Evolutionary conservation across 2,329 filamentous ascomycete species (phyloP).

Genomic region (Dactylellina haptotyla): DNA sequence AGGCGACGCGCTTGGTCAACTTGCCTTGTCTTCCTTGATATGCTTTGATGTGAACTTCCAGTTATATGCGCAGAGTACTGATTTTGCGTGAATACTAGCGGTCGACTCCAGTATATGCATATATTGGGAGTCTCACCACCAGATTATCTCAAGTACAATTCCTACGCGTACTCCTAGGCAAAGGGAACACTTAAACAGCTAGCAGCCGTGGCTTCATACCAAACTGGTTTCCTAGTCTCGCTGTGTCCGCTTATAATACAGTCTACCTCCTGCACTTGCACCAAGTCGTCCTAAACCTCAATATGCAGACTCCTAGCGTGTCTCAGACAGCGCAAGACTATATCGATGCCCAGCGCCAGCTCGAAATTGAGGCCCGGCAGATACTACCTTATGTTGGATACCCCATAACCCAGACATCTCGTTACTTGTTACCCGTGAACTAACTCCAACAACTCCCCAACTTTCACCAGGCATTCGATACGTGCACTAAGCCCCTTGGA

Average conservation of each 20-base stretch:
- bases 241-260: no score
- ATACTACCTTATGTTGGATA: constrained; percentile 83
- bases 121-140: not conserved
- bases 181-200: no score
- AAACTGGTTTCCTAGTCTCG: not conserved
- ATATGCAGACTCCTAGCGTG: not conserved
- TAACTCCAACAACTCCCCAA: no score
- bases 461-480: constrained; percentile 79
- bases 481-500: constrained; percentile 89
- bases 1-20: no score
- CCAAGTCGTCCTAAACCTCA: not conserved
- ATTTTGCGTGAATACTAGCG: no score
- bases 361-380: constrained; percentile 95
- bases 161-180: no score
- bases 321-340: constrained; percentile 65
- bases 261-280: no score
- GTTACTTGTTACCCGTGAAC: constrained; percentile 53
- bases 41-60: no score
- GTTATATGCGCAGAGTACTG: no score
- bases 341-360: constrained; percentile 84
- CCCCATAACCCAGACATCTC: not conserved
- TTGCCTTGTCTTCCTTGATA: no score
- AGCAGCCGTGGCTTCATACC: no score
- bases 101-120: not conserved
- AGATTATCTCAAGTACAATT: no score